Evolutionary conservation across 768 basidiomycete genomes (phyloP), one percentile per base, ranked within the genome.

Genomic region (Boletus reticuloceps): DNA sequence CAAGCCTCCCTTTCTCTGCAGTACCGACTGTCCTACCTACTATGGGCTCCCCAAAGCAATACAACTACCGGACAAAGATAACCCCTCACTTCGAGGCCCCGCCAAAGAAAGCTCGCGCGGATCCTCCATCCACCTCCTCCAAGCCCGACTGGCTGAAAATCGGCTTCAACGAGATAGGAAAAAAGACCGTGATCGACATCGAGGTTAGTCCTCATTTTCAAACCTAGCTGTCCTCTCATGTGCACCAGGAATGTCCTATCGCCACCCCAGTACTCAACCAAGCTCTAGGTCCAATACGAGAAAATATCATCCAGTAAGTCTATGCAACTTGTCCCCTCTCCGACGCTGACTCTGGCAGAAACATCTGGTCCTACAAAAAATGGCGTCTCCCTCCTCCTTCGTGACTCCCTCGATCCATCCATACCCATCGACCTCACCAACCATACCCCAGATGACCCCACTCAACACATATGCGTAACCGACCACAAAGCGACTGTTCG

Each of bases 21-120:
- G 73, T 96, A 2, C 94, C 96, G 9, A 50, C 69, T 0, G 84
- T 94, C 19, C 78, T 80, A 38, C 72, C 84, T 1, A 97, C 94
- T 1, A 84, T 94, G 8, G 81, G 84, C n/a, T 94, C 91, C 0
- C 97, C 96, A 0, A 76, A 91, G 47, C 85, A 95, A 51, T 98
- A 96, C 68, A 83, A 80, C 49, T 99, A 99, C 69, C 84, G 96
- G 32, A 99, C 97, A 2, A 99, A 99, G 74, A 86, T 99, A 50
- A 98, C 97, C 0, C 97, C 97, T 0, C 97, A 99, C 69, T 98
- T 98, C 58, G 91, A 94, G 22, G 81, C 85, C 0, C 86, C 93
- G 1, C 80, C 82, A 1, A 83, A 78, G 51, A 74, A 67, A 46
- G 64, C 69, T 38, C 61, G 65, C n/a, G 49, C 14, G 1, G 48